Evolutionary conservation across 2,329 filamentous ascomycete species (phyloP).

Genomic region (Phoma sp.): DNA sequence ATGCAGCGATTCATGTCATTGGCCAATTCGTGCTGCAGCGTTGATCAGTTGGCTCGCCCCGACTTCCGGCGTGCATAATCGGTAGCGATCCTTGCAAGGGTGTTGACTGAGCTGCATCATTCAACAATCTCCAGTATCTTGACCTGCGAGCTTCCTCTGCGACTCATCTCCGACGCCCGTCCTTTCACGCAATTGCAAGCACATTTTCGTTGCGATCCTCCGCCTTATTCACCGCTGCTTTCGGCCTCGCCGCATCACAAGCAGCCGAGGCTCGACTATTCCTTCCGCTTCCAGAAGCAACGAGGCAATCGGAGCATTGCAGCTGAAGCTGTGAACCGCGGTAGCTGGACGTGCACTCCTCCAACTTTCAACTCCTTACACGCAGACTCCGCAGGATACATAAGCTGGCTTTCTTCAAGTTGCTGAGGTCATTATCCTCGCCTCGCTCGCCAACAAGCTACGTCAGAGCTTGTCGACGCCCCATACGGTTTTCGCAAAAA

Average conservation of each 20-base stretch:
- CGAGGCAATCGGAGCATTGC: constrained; percentile 18
- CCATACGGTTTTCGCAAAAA: constrained; percentile 12
- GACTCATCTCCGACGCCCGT: constrained; percentile 8
- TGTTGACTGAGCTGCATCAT: constrained; percentile 16
- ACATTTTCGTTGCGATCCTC: constrained; percentile 20
- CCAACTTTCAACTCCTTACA: constrained; percentile 13
- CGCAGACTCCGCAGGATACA: constrained; percentile 20
- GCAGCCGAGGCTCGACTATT: constrained; percentile 41
- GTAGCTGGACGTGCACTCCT: constrained; percentile 22
- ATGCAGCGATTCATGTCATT: constrained; percentile 20
- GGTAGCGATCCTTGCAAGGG: constrained; percentile 12
- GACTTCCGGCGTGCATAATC: constrained; percentile 19
- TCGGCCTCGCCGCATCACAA: constrained; percentile 43
- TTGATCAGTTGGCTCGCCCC: constrained; percentile 30
- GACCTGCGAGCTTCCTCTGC: constrained; percentile 5
- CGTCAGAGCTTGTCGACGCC: constrained; percentile 30
- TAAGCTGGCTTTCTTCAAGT: constrained; percentile 34
- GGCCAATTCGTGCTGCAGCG: constrained; percentile 30
- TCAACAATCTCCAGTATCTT: constrained; percentile 11
- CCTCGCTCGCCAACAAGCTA: constrained; percentile 22
- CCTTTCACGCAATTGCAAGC: constrained; percentile 5
- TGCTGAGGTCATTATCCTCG: constrained; percentile 19
- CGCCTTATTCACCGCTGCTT: constrained; percentile 20
- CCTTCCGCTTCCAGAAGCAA: constrained; percentile 27
- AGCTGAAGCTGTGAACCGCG: constrained; percentile 29